Conservation (phyloP, 208 protist species). For the Phytomonas sp. region DNA sequence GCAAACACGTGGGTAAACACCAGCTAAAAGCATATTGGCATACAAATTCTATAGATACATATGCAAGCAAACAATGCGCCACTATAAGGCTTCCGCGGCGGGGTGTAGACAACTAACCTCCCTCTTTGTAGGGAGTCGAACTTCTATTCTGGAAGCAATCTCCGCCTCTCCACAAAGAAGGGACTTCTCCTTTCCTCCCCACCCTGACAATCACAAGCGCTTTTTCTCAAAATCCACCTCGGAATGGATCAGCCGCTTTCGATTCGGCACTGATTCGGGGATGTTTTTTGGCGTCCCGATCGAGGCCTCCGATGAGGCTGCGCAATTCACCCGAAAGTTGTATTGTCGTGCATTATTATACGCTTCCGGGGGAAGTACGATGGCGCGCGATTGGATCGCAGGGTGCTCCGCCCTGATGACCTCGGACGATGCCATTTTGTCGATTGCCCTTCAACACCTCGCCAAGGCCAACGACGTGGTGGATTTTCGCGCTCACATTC, state of each 20-base stretch:
- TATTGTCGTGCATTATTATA: slow-evolving; percentile 82
- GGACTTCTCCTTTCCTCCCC: neutral
- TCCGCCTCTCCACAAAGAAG: too few species aligned
- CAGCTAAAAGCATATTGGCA: neutral
- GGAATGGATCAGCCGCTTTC: slow-evolving; percentile 39
- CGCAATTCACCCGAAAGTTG: slow-evolving; percentile 38
- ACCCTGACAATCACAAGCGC: neutral
- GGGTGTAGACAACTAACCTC: neutral
- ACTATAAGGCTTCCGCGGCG: neutral
- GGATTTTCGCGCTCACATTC: slow-evolving; percentile 36
- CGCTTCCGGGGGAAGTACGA: slow-evolving; percentile 48
- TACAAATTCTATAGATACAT: neutral
- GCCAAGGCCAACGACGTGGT: slow-evolving; percentile 45
- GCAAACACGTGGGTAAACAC: neutral
- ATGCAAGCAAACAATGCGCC: neutral
- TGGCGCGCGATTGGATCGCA: slow-evolving; percentile 72
- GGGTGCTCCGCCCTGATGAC: slow-evolving; percentile 43
- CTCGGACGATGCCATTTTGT: slow-evolving; percentile 37
- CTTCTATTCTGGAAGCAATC: neutral
- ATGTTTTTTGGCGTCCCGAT: slow-evolving; percentile 42
- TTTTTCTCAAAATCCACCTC: slow-evolving; percentile 22
- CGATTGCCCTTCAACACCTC: slow-evolving; percentile 60
- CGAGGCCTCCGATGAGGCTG: slow-evolving; percentile 21
- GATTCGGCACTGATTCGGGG: slow-evolving; percentile 37
- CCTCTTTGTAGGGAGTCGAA: neutral